Conservation (phyloP, 106 monocot species). For the Platanthera zijinensis region DNA sequence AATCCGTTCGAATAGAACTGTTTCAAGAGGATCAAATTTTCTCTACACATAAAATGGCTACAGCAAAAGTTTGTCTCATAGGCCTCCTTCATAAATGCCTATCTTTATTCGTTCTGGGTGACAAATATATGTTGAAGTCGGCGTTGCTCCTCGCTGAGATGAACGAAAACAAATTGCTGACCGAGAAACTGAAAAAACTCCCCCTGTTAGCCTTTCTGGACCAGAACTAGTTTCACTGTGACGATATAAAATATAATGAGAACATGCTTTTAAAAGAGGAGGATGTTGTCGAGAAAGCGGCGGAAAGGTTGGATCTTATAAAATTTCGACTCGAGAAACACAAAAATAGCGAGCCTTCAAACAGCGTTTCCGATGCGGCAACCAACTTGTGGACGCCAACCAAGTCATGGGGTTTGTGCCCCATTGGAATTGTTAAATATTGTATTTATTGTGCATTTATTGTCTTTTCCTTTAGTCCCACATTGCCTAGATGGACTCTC, state of each 20-base stretch:
- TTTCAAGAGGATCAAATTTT: slow-evolving; percentile 18
- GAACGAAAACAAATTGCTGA: slow-evolving; percentile 20
- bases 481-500: too few relatives aligned
- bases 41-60: slow-evolving; percentile 17
- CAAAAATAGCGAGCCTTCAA: neutral
- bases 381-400: slow-evolving; percentile 43
- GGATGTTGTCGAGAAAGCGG: slow-evolving; percentile 30
- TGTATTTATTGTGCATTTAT: too few relatives aligned
- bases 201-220: slow-evolving; percentile 15
- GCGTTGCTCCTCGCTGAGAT: slow-evolving; percentile 46
- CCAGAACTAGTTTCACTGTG: slow-evolving; percentile 3
- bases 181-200: slow-evolving; percentile 48
- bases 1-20: slow-evolving; percentile 32
- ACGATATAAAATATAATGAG: slow-evolving; percentile 2
- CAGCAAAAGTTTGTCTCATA: slow-evolving; percentile 35
- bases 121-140: slow-evolving; percentile 48
- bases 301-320: slow-evolving; percentile 33
- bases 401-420: slow-evolving; percentile 67
- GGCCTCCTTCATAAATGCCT: slow-evolving; percentile 59
- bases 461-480: too few relatives aligned
- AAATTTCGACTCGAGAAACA: slow-evolving; percentile 18
- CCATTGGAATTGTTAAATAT: too few relatives aligned
- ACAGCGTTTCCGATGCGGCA: neutral
- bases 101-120: slow-evolving; percentile 33
- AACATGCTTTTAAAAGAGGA: slow-evolving; percentile 30